Percentiles rank a stretch among this genome's conserved stretches.
These are phyloP conservation scores for Astrothelium macrocarpum DNA, from an alignment of 495 filamentous ascomycete species.

Conservation along the genomic window DNA sequence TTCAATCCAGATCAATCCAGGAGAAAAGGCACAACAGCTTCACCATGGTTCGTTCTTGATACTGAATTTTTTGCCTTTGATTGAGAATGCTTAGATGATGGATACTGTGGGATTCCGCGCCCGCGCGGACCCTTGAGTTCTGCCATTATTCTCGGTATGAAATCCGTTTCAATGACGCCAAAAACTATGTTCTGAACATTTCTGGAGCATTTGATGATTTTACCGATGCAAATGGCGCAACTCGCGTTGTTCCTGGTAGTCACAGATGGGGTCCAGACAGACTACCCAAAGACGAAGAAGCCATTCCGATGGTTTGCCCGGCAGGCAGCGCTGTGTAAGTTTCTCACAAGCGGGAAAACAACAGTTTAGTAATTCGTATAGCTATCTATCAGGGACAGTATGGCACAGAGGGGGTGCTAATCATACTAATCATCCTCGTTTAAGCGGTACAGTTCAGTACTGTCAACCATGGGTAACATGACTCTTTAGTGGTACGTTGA, in stretches of 20 bases:
- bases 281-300: constrained; percentile 2
- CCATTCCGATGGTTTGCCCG: constrained; percentile 2
- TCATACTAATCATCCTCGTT: constrained; percentile 8
- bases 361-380: neutral
- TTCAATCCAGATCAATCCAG: constrained; percentile 25
- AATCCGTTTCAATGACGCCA: neutral
- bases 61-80: neutral
- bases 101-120: constrained; percentile 15
- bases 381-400: constrained; percentile 3
- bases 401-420: constrained; percentile 11
- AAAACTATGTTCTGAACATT: neutral
- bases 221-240: constrained; percentile 16
- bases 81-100: constrained; percentile 21
- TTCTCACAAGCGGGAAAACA: no score
- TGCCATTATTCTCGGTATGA: constrained; percentile 24
- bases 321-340: constrained; percentile 11
- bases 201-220: constrained; percentile 24
- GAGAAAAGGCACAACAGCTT: constrained; percentile 22
- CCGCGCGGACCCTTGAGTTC: constrained; percentile 16
- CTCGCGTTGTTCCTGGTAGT: constrained; percentile 8
- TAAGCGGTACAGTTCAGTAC: constrained; percentile 29
- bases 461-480: constrained; percentile 24
- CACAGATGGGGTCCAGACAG: constrained; percentile 7
- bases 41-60: constrained; percentile 19
- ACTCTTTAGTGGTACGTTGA: neutral